These are phyloP conservation scores for Didymella lethalis DNA, from an alignment of 2,329 filamentous ascomycete genomes.

Conservation along the genomic window DNA sequence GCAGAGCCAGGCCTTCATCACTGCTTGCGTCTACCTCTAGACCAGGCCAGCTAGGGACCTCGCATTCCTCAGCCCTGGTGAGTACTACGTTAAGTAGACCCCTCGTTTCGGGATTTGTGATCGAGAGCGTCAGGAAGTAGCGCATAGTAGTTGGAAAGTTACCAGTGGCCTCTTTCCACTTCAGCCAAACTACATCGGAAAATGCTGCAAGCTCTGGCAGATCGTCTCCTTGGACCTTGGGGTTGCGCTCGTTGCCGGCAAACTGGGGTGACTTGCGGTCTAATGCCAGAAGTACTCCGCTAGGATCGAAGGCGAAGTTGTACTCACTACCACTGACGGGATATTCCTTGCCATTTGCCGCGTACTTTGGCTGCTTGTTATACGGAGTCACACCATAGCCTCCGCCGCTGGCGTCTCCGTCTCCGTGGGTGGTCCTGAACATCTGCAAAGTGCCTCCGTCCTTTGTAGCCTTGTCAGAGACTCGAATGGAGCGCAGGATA, in stretches of 20 bases:
- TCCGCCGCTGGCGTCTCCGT: conserved; percentile 3
- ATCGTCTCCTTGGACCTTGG: conserved; percentile 8
- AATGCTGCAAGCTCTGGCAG: conserved; percentile 14
- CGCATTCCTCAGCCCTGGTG: background rate
- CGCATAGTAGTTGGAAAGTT: conserved; percentile 7
- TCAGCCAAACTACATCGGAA: conserved; percentile 17
- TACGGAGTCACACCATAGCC: conserved; percentile 8
- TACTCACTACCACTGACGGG: conserved; percentile 16
- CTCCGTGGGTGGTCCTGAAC: conserved; percentile 5
- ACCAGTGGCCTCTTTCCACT: conserved; percentile 10
- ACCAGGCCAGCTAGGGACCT: conserved; percentile 14
- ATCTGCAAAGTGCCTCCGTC: conserved; percentile 14
- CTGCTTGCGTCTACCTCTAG: conserved; percentile 2
- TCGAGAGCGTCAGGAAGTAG: conserved; percentile 11
- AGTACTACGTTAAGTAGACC: conserved; percentile 8
- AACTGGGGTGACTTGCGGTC: conserved; percentile 18
- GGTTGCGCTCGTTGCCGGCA: conserved; percentile 13
- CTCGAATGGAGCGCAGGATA: conserved; percentile 9
- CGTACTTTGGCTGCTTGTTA: conserved; percentile 8
- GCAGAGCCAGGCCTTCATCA: conserved; percentile 8
- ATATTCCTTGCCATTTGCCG: background rate
- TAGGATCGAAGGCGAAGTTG: conserved; percentile 14
- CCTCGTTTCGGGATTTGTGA: conserved; percentile 11
- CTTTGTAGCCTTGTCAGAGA: conserved; percentile 11
- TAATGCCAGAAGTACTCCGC: conserved; percentile 15